A percentile compares a stretch with the other conserved stretches of the same genome.
Conservation (phyloP, 1,139 yeast species). For the Geotrichum aggregatum region DNA sequence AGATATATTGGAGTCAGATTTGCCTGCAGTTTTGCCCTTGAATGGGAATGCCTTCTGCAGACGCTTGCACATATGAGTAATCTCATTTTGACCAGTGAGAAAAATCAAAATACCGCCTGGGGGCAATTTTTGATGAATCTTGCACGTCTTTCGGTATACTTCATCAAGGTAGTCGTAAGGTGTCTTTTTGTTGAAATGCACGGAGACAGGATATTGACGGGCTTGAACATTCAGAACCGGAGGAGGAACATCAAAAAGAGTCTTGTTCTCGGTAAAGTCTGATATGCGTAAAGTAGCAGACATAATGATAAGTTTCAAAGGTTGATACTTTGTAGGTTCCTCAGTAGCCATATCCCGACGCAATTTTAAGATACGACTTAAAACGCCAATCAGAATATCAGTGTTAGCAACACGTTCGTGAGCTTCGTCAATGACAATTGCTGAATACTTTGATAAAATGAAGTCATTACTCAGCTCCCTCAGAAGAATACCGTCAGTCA, state of each 20-base stretch:
- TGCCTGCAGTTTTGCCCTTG: conserved; percentile 34
- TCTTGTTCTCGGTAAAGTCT: conserved; percentile 80
- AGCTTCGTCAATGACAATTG: conserved; percentile 91
- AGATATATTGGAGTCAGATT: conserved; percentile 40
- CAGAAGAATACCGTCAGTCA: conserved; percentile 97
- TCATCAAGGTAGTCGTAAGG: conserved; percentile 77
- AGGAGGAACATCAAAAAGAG: conserved; percentile 71
- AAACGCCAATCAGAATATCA: conserved; percentile 90
- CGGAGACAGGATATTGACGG: conserved; percentile 89
- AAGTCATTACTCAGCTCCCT: conserved; percentile 92
- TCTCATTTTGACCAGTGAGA: conserved; percentile 92
- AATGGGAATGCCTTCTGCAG: conserved; percentile 68
- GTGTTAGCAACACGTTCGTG: conserved; percentile 96
- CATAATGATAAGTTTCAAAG: conserved; percentile 63
- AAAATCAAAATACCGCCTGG: conserved; percentile 92
- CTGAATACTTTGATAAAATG: conserved; percentile 72
- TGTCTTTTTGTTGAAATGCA: conserved; percentile 83
- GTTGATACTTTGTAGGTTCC: conserved; percentile 44
- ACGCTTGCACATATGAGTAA: conserved; percentile 65
- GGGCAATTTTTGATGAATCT: conserved; percentile 81
- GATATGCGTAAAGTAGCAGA: conserved; percentile 93
- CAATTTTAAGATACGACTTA: conserved; percentile 77
- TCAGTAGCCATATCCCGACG: conserved; percentile 50
- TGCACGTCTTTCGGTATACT: conserved; percentile 77
- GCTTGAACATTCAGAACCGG: conserved; percentile 91